These are phyloP conservation scores for Pyrenophora graminea DNA, from an alignment of 2,329 filamentous ascomycete species.

Conservation along the genomic window DNA sequence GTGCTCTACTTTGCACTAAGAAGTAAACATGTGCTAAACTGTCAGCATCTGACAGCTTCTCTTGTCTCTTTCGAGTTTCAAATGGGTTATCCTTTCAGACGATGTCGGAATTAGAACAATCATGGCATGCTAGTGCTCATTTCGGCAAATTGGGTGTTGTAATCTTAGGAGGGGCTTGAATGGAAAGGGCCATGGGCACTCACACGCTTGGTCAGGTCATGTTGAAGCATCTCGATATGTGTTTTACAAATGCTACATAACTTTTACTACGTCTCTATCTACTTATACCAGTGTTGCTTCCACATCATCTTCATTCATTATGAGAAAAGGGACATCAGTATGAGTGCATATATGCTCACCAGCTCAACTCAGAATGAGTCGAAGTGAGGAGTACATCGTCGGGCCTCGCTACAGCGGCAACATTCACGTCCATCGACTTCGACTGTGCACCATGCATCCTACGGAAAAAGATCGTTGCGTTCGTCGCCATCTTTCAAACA, in stretches of 20 bases:
- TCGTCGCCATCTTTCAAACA: too few species aligned
- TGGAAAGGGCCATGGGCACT: slow-evolving; percentile 9
- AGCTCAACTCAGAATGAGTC: slow-evolving; percentile 11
- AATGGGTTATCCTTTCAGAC: slow-evolving; percentile 28
- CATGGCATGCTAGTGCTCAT: slow-evolving; percentile 29
- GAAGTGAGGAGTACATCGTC: neutral
- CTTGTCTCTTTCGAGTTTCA: slow-evolving; percentile 3
- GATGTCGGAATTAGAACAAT: slow-evolving; percentile 37
- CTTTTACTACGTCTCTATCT: neutral
- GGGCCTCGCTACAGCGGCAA: neutral
- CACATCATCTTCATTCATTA: slow-evolving; percentile 4
- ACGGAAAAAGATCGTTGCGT: too few species aligned
- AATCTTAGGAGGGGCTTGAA: slow-evolving; percentile 23
- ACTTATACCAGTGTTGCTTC: neutral
- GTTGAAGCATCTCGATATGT: slow-evolving; percentile 7
- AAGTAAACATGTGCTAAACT: slow-evolving; percentile 22
- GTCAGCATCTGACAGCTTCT: slow-evolving; percentile 19
- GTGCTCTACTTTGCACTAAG: slow-evolving; percentile 54
- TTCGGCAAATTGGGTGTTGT: slow-evolving; percentile 38
- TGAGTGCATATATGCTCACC: neutral
- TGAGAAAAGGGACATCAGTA: neutral
- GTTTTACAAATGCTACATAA: slow-evolving; percentile 6
- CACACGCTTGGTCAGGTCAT: slow-evolving; percentile 9
- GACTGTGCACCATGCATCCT: too few species aligned
- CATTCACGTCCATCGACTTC: neutral